Evolutionary conservation across 306 rosid species (phyloP), one percentile per base, ranked within the genome.

Genomic region (Cicer judaicum): DNA sequence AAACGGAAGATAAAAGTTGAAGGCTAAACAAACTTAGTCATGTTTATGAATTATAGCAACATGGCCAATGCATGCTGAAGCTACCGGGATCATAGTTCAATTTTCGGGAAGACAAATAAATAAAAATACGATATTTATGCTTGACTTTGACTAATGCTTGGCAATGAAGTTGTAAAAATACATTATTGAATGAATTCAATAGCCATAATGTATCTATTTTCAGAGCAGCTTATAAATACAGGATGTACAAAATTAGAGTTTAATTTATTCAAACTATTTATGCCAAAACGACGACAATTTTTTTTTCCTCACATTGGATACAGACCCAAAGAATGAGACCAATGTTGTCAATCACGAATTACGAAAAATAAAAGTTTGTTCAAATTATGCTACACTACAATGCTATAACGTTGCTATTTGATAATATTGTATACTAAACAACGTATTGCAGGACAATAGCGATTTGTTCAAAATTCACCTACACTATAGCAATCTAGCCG

Each of bases 131-230:
- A 46, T 13, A 54, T 36, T 11, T 29, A 53, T 16, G 47, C 39
- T 16, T 43, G 56, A 68, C n/a, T 69, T 40, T 8, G 10, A 29
- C 62, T 52, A 34, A 57, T 68, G 62, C 34, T n/a, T 53, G 3
- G 47, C 57, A 77, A 9, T 34, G 7, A 40, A 53, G 68, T 50
- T 52, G 66, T 15, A 24, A 53, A 41, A 21, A 15, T 54, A 53
- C 55, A 79, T 73, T 57, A 39, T 18, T 9, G 54, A 66, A 66
- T 19, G 34, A 41, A 80, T 59, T 60, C 8, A 75, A 34, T 61
- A 61, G 21, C 7, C 47, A 19, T 41, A 36, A 44, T 24, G 52
- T 34, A 48, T 13, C 72, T 14, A 61, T 61, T 69, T 50, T 67
- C 59, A 68, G 64, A 12, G 44, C 18, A 59, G 65, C 57, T 46